phyloP scores from a whole-genome alignment of 2,329 filamentous ascomycete genomes.

The Xylaria hypoxylon region DNA sequence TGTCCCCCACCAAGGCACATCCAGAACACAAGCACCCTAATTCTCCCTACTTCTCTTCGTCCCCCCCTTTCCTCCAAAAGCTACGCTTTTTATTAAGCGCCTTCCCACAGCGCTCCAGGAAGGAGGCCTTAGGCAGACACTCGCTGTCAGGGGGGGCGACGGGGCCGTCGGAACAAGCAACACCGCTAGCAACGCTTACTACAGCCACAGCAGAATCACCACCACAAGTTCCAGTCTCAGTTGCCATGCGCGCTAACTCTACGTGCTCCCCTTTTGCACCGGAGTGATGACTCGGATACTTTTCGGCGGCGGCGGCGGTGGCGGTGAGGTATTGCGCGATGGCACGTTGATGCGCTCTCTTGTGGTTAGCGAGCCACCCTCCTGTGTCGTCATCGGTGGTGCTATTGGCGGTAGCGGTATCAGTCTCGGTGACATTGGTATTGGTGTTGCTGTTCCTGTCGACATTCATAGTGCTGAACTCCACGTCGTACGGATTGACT shows the following conservation, averaged over 20 bases:
- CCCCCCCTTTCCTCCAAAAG: slow-evolving; percentile 30
- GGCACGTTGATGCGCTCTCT: slow-evolving; percentile 7
- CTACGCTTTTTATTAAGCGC: slow-evolving; percentile 29
- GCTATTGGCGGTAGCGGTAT: not conserved
- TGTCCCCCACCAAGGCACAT: too few species aligned
- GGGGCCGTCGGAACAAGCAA: not conserved
- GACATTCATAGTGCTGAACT: not conserved
- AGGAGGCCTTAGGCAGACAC: not conserved
- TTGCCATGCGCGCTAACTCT: not conserved
- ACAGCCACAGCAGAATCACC: not conserved
- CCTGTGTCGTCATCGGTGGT: slow-evolving; percentile 1
- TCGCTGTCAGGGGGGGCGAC: not conserved
- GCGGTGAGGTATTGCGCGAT: slow-evolving; percentile 7
- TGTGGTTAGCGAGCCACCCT: slow-evolving; percentile 27
- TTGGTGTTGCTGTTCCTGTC: not conserved
- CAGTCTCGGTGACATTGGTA: not conserved
- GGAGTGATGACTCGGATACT: too few species aligned
- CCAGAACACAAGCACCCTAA: not conserved
- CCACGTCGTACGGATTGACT: slow-evolving; percentile 9
- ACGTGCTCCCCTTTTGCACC: not conserved
- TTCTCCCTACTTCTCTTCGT: not conserved
- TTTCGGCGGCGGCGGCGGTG: not conserved
- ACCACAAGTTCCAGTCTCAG: not conserved
- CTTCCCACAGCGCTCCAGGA: slow-evolving; percentile 27
- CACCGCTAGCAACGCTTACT: not conserved